phyloP scores from a whole-genome alignment of 306 rosid genomes.

The Luffa acutangula region DNA sequence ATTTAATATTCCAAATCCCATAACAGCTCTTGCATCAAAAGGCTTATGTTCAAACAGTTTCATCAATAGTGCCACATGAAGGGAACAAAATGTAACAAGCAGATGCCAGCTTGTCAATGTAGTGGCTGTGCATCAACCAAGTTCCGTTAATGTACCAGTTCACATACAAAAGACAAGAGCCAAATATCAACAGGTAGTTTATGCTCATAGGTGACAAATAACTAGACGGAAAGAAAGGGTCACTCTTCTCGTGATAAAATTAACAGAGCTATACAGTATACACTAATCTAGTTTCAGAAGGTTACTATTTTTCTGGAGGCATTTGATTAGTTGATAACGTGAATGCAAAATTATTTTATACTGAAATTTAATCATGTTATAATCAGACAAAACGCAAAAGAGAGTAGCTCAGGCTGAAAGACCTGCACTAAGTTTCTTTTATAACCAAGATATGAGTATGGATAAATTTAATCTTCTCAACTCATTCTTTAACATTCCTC shows the following conservation, averaged over 20 bases:
- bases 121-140: slow-evolving; percentile 47
- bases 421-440: background rate
- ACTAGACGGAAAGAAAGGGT: background rate
- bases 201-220: slow-evolving; percentile 1
- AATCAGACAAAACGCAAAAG: background rate
- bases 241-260: background rate
- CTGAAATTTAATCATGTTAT: background rate
- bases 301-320: background rate
- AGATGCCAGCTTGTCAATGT: slow-evolving; percentile 99
- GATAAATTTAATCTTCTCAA: background rate
- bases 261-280: background rate
- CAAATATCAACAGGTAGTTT: background rate
- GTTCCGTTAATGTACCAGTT: background rate
- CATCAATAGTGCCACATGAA: slow-evolving; percentile 75
- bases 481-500: background rate
- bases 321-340: background rate
- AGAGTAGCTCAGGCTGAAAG: background rate
- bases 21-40: slow-evolving; percentile 64
- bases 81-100: slow-evolving; percentile 95
- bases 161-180: background rate
- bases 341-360: background rate
- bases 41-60: slow-evolving; percentile 89
- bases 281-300: background rate
- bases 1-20: slow-evolving; percentile 92
- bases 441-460: background rate